These are phyloP conservation scores for Abrus precatorius DNA, from an alignment of 306 rosid genomes.

Conservation along the genomic window DNA sequence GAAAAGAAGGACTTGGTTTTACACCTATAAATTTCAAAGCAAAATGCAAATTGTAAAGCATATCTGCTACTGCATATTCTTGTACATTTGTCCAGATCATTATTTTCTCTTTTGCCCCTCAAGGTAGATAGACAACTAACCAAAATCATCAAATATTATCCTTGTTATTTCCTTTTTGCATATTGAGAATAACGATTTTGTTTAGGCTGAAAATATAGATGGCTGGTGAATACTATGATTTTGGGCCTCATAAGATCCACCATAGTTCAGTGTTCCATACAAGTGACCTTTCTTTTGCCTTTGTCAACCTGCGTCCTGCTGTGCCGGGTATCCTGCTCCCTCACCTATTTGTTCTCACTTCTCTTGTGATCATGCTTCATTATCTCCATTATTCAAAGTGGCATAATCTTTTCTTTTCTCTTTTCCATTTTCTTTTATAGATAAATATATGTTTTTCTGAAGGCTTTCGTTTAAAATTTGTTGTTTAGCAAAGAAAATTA, in stretches of 20 bases:
- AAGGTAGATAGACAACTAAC: slow-evolving; percentile 33
- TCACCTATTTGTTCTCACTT: neutral
- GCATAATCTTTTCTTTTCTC: neutral
- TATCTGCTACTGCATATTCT: neutral
- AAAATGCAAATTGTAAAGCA: neutral
- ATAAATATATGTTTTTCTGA: neutral
- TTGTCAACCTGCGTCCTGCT: slow-evolving; percentile 86
- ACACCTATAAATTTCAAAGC: slow-evolving; percentile 20
- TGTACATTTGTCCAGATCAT: neutral
- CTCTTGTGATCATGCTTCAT: slow-evolving; percentile 25
- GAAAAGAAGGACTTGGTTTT: slow-evolving; percentile 6
- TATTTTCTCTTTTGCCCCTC: slow-evolving; percentile 15
- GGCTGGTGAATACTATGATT: slow-evolving; percentile 65
- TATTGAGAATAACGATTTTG: slow-evolving; percentile 4
- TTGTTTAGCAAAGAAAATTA: neutral
- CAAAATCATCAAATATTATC: neutral
- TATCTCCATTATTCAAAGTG: neutral
- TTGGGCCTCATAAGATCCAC: slow-evolving; percentile 79
- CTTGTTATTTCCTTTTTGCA: slow-evolving; percentile 9
- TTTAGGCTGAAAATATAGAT: slow-evolving; percentile 53
- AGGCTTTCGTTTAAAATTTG: neutral
- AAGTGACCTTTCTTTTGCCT: slow-evolving; percentile 71
- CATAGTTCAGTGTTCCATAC: slow-evolving; percentile 70
- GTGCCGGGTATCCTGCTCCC: slow-evolving; percentile 66
- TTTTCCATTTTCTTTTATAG: neutral